Evolutionary conservation across 306 rosid genomes (phyloP), one percentile per base, ranked within the genome.

Genomic region (Sesbania bispinosa): DNA sequence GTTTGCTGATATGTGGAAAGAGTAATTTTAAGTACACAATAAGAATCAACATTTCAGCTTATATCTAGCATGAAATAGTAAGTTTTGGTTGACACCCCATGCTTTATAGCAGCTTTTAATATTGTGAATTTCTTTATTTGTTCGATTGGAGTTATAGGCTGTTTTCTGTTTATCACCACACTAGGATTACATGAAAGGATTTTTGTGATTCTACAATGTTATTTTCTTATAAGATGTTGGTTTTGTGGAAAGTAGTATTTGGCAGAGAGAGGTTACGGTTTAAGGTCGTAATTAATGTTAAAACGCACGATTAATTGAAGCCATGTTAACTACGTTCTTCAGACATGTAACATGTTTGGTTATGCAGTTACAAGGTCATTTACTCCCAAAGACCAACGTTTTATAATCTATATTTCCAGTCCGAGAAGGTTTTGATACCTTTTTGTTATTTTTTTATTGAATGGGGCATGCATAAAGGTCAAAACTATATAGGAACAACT

Each of bases 1-100:
- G 78, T 95, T 95, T 84, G 92, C 97, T 7, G 96, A 88, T 67
- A 89, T 95, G 97, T 95, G 99, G 99, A 88, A 87, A 83, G 93
- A 86, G 5, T 91, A 27, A 75, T 68, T 77, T 62, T 5, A 58
- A n/a, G n/a, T n/a, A 33, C 29, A 10, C 36, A 10, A 75, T 52
- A 73, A 59, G 69, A 24, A 38, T 38, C 43, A 62, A 41, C 5
- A n/a, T 39, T 24, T 71, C 71, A 7, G 71, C 77, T 73, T 80
- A 13, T 67, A 59, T 76, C 36, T 13, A 26, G 10, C 75, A 60
- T 46, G 51, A 73, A 51, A 24, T 81, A 80, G 81, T 62, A 45
- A 72, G n/a, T 27, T 60, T 79, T 81, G 67, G 33, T 57, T 1
- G 77, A n/a, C 41, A 48, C 68, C 58, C 21, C 0, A 1, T 27